Evolutionary conservation across 2,329 filamentous ascomycete species (phyloP).

Genomic region (Seiridium unicorne): DNA sequence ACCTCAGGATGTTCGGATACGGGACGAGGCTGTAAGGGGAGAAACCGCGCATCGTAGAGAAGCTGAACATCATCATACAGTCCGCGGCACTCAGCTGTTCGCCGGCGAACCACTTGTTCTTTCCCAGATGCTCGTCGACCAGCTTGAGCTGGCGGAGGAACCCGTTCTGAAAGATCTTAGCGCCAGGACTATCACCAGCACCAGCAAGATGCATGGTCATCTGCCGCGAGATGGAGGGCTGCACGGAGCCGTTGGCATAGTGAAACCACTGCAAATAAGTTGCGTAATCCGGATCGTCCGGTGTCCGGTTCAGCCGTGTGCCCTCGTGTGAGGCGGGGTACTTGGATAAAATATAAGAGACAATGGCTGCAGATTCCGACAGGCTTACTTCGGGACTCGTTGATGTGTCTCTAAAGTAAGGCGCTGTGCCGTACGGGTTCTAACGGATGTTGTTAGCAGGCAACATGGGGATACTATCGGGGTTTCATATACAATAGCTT

Average conservation of each 20-base stretch:
- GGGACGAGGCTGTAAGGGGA: conserved; percentile 2
- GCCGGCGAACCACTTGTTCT: conserved; percentile 9
- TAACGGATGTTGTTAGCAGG: background rate
- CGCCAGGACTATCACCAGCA: background rate
- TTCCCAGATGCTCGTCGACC: conserved; percentile 6
- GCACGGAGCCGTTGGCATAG: conserved; percentile 10
- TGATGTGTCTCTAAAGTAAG: conserved; percentile 8
- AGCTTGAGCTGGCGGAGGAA: conserved; percentile 2
- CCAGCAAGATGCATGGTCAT: conserved; percentile 1
- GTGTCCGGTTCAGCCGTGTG: background rate
- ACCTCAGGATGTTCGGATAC: conserved; percentile 9
- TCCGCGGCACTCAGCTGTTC: conserved; percentile 3
- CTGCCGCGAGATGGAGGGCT: conserved; percentile 2
- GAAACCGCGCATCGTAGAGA: conserved; percentile 8
- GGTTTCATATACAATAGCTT: conserved; percentile 4
- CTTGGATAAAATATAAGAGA: conserved; percentile 3
- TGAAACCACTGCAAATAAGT: conserved; percentile 10
- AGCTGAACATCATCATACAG: conserved; percentile 9
- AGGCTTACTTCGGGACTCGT: background rate
- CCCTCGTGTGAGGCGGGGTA: background rate
- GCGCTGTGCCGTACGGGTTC: conserved; percentile 8
- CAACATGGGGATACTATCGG: background rate
- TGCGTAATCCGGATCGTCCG: conserved; percentile 7
- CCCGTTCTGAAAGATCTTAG: background rate
- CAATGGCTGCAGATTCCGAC: conserved; percentile 8